A percentile compares a stretch with the other conserved stretches of the same genome.
phyloP scores from a whole-genome alignment of 306 rosid species.

The Aeschynomene evenia region DNA sequence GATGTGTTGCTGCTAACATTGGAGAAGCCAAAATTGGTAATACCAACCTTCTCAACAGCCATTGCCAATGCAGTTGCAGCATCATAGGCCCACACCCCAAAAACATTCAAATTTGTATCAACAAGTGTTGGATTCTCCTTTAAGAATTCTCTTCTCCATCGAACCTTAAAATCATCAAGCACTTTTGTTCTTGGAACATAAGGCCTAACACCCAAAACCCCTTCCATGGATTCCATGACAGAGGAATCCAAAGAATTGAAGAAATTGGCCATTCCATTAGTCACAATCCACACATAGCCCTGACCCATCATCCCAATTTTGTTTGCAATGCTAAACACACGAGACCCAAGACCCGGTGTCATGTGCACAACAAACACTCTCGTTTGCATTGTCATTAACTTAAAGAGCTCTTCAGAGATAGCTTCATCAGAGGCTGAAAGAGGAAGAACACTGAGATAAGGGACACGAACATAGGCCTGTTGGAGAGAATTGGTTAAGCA shows the following conservation, averaged over 20 bases:
- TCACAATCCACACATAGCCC: constrained; percentile 61
- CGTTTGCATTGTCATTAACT: constrained; percentile 45
- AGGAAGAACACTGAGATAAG: constrained; percentile 42
- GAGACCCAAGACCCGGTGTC: constrained; percentile 29
- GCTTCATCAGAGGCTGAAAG: constrained; percentile 33
- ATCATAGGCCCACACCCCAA: constrained; percentile 66
- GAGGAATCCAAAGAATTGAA: constrained; percentile 22
- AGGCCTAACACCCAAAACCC: constrained; percentile 53
- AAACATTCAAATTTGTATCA: constrained; percentile 28
- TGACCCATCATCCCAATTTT: constrained; percentile 53
- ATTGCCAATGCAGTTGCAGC: constrained; percentile 55
- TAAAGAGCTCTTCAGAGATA: constrained; percentile 41
- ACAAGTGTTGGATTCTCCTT: constrained; percentile 28
- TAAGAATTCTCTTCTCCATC: constrained; percentile 48
- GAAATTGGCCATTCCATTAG: constrained; percentile 27
- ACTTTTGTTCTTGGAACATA: constrained; percentile 32
- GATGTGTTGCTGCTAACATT: not conserved
- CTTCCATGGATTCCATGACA: constrained; percentile 46
- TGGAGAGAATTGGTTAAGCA: constrained; percentile 45
- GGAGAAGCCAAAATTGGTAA: not conserved
- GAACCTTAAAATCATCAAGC: constrained; percentile 32
- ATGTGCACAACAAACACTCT: constrained; percentile 64
- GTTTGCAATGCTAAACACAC: constrained; percentile 40
- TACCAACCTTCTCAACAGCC: constrained; percentile 48
- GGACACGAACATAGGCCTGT: constrained; percentile 23